Conservation (phyloP, 2,329 filamentous ascomycete species). For the Sordariomycetes sp. region DNA sequence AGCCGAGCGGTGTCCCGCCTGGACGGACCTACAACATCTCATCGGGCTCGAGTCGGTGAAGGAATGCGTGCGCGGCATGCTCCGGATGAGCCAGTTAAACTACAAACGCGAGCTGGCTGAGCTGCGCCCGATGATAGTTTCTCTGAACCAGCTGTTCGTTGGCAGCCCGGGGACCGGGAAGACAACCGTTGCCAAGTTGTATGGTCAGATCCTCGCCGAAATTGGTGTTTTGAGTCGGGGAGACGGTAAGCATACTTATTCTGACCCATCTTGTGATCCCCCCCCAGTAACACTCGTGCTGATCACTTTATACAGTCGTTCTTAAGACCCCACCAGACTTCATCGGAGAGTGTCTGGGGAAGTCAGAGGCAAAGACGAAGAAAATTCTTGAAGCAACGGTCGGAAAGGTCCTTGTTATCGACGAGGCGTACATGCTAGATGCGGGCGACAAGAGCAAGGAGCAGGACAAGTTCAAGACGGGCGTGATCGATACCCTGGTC, state of each 20-base stretch:
- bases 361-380: conserved; percentile 62
- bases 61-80: conserved; percentile 40
- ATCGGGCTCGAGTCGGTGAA: conserved; percentile 55
- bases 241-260: too few species aligned
- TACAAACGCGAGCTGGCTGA: conserved; percentile 56
- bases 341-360: conserved; percentile 49
- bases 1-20: conserved; percentile 48
- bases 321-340: conserved; percentile 67
- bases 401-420: conserved; percentile 71
- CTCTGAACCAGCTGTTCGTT: conserved; percentile 59
- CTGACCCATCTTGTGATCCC: too few species aligned
- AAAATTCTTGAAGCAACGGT: conserved; percentile 53
- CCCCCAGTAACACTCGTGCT: too few species aligned
- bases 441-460: conserved; percentile 21
- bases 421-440: conserved; percentile 65
- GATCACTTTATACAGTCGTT: conserved; percentile 54
- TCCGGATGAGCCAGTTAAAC: conserved; percentile 53
- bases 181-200: conserved; percentile 64
- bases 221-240: conserved; percentile 35
- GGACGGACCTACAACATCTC: conserved; percentile 44
- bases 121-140: conserved; percentile 44
- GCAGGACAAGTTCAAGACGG: conserved; percentile 41
- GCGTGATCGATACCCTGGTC: conserved; percentile 64
- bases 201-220: conserved; percentile 57
- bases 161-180: conserved; percentile 69